A percentile compares a stretch with the other conserved stretches of the same genome.
phyloP scores from a whole-genome alignment of 2,329 filamentous ascomycete genomes.

The Xylariaceae sp. region DNA sequence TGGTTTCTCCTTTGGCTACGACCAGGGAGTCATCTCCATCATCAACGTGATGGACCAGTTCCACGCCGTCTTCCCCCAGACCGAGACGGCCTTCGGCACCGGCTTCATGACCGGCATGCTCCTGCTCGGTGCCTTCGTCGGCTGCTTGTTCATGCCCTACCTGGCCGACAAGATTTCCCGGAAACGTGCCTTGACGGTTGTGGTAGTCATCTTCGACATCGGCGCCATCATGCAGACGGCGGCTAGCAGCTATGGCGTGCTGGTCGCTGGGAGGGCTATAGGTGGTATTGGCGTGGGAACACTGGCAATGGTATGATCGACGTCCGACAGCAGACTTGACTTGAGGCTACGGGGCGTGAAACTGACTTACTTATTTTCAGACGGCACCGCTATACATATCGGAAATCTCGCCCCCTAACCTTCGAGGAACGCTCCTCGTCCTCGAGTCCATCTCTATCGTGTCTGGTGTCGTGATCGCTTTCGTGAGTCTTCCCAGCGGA shows the following conservation, averaged over 20 bases:
- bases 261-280: slow-evolving; percentile 48
- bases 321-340: too few relatives aligned
- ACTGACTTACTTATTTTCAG: too few relatives aligned
- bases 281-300: slow-evolving; percentile 45
- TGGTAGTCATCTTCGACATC: slow-evolving; percentile 33
- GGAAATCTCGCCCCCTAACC: slow-evolving; percentile 16
- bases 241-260: slow-evolving; percentile 36
- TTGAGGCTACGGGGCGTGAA: too few relatives aligned
- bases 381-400: slow-evolving; percentile 17
- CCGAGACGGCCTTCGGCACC: slow-evolving; percentile 36
- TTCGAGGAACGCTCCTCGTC: slow-evolving; percentile 10
- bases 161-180: slow-evolving; percentile 45
- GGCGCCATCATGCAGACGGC: slow-evolving; percentile 41
- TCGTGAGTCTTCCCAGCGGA: too few relatives aligned
- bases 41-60: slow-evolving; percentile 46
- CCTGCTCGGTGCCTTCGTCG: slow-evolving; percentile 50
- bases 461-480: slow-evolving; percentile 21
- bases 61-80: slow-evolving; percentile 38
- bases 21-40: slow-evolving; percentile 45
- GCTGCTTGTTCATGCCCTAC: slow-evolving; percentile 44
- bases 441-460: slow-evolving; percentile 21
- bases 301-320: slow-evolving; percentile 25
- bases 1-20: slow-evolving; percentile 6
- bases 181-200: slow-evolving; percentile 45
- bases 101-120: slow-evolving; percentile 39